phyloP scores from a whole-genome alignment of 805 yeast genomes.

The Cyberlindnera xylosilytica region DNA sequence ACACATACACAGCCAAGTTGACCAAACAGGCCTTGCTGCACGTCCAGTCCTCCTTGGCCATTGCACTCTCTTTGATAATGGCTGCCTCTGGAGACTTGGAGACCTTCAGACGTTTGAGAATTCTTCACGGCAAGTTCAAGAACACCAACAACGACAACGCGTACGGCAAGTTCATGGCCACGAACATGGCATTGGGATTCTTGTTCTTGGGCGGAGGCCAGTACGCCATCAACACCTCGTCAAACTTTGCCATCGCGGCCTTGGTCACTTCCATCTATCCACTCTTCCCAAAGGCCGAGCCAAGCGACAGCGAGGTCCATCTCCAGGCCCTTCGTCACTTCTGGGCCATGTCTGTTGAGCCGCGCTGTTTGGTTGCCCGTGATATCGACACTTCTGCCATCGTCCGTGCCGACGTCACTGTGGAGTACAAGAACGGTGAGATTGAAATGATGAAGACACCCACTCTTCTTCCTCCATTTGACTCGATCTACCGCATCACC shows the following conservation, averaged over 20 bases:
- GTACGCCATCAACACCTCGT: constrained; percentile 61
- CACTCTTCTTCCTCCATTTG: constrained; percentile 61
- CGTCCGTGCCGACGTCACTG: constrained; percentile 40
- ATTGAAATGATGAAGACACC: constrained; percentile 48
- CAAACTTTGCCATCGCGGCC: constrained; percentile 63
- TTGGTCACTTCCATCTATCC: constrained; percentile 79
- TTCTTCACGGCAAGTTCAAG: constrained; percentile 50
- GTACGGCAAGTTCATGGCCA: constrained; percentile 74
- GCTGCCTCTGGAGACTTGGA: constrained; percentile 91
- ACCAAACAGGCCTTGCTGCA: constrained; percentile 51
- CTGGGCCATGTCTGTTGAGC: constrained; percentile 84
- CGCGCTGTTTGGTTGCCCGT: constrained; percentile 74
- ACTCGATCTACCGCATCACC: constrained; percentile 44
- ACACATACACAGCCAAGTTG: constrained; percentile 52
- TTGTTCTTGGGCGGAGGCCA: constrained; percentile 92
- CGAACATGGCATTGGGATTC: constrained; percentile 82
- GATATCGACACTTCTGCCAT: constrained; percentile 63
- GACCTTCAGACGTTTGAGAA: constrained; percentile 67
- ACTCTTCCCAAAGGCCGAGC: constrained; percentile 47
- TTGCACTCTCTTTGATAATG: constrained; percentile 72
- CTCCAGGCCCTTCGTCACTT: constrained; percentile 84
- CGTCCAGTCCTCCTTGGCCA: constrained; percentile 54
- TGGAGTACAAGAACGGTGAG: constrained; percentile 37
- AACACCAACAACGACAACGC: constrained; percentile 25
- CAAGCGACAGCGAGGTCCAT: constrained; percentile 53